Base-by-base conservation (phyloP, 441 rosid species). In the Bocquillonia castaneifolia region DNA sequence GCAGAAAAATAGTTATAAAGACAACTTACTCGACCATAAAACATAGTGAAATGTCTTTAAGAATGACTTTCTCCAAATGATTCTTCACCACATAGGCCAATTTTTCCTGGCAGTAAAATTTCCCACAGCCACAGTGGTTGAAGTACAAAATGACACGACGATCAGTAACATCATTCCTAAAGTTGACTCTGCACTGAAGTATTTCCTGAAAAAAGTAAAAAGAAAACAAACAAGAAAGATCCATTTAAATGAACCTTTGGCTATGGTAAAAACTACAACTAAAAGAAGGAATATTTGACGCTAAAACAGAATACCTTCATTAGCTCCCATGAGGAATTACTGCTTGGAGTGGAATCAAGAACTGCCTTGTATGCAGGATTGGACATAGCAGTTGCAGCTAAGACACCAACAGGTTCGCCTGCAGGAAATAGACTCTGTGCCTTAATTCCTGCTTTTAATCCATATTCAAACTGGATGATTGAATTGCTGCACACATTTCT, bases 321-420 rank as follows among this genome's bases (percentile, higher is more conserved):
- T 77, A 81, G 75, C 66, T 94, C 99, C 99, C 99, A 94, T 14
- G 97, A 92, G 13, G 89, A 86, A 73, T 86, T 94, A 79, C 97
- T 92, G 66, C 83, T 92, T 14, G 97, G 86, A 72, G 86, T 72
- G 55, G 99, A 92, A 86, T 94, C 99, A 71, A 94, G 96, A 67
- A 94, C 98, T 3, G 99, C 99, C 78, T 92, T 94, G 52, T 92
- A 92, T 12, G 99, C 99, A 68, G 99, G 98, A 81, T 84, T 92
- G 32, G 99, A 92, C 96, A 94, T 92, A 25, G 99, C 97, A 59
- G 99, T 92, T 48, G 99, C 96, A 71, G 99, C 99, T 70, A 94
- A 80, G 51, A 92, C 98, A 47, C 99, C 99, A 54, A 94, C 97
- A 57, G 99, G 98, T 64, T 94, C 99, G 61, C 99, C 99, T 2